Evolutionary conservation across 768 basidiomycete genomes (phyloP).

Genomic region (Macrocybe gigantea): DNA sequence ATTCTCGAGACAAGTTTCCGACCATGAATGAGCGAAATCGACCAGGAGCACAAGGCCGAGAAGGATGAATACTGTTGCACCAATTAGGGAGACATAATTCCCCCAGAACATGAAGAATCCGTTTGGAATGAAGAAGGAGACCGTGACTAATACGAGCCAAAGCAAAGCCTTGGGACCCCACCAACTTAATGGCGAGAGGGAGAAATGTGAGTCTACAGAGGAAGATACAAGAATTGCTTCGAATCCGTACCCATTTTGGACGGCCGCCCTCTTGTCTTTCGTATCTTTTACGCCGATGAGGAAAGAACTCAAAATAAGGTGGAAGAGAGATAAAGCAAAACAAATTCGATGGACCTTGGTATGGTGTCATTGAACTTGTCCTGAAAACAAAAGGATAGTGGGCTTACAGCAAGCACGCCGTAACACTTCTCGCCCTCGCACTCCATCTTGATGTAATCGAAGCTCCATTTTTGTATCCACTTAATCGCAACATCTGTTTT

Average conservation of each 20-base stretch:
- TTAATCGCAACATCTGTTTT: constrained; percentile 84
- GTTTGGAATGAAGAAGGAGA: constrained; percentile 95
- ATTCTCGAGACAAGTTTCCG: constrained; percentile 92
- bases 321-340: constrained; percentile 89
- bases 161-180: constrained; percentile 96
- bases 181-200: constrained; percentile 52
- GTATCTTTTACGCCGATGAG: constrained; percentile 89
- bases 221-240: not conserved
- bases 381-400: not conserved
- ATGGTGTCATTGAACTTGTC: constrained; percentile 3
- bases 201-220: not conserved
- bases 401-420: constrained; percentile 85
- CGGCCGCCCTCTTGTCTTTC: constrained; percentile 84
- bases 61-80: constrained; percentile 92
- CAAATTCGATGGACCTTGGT: constrained; percentile 88
- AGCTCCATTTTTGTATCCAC: constrained; percentile 87
- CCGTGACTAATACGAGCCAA: constrained; percentile 76
- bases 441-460: constrained; percentile 98
- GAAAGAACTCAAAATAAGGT: constrained; percentile 70
- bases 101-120: constrained; percentile 99
- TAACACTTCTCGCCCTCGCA: constrained; percentile 93
- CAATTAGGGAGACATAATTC: constrained; percentile 86
- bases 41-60: constrained; percentile 95
- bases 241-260: constrained; percentile 85
- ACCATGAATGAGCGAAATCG: constrained; percentile 99